Conservation (phyloP, 805 yeast genomes). For the Starmerella sirachaensis region DNA sequence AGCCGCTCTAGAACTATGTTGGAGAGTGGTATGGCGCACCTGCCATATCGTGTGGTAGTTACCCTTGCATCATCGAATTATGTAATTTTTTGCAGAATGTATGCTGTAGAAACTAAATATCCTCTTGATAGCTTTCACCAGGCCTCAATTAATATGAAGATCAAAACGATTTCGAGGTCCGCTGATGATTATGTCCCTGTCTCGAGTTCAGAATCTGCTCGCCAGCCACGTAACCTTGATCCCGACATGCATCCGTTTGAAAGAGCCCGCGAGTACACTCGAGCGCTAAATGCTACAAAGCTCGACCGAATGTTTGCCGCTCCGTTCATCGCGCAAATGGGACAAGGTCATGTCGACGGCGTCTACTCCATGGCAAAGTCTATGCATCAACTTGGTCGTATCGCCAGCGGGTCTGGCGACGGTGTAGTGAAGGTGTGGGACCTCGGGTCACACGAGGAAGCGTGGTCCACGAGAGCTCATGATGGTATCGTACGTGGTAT, state of each 20-base stretch:
- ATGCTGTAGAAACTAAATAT: background rate
- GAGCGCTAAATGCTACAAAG: constrained; percentile 90
- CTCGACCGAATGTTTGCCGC: constrained; percentile 94
- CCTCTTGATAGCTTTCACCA: background rate
- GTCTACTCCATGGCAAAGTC: constrained; percentile 79
- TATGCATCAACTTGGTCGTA: constrained; percentile 50
- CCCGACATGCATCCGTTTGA: constrained; percentile 96
- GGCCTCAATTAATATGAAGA: constrained; percentile 38
- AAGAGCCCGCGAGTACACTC: constrained; percentile 89
- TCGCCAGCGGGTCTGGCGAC: constrained; percentile 92
- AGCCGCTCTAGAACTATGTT: background rate
- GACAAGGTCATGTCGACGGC: constrained; percentile 91
- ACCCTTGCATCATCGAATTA: constrained; percentile 1
- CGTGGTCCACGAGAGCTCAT: constrained; percentile 74
- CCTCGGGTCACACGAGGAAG: constrained; percentile 63
- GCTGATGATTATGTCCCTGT: constrained; percentile 89
- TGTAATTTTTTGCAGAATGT: constrained; percentile 2
- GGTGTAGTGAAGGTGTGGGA: constrained; percentile 94
- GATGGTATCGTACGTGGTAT: constrained; percentile 82
- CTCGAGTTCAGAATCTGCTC: constrained; percentile 74
- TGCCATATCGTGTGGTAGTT: background rate
- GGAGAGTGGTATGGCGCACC: background rate
- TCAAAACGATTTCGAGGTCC: constrained; percentile 79
- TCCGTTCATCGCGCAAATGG: constrained; percentile 91
- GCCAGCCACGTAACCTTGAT: constrained; percentile 76